Evolutionary conservation across 192 early-diverging fungal species (phyloP).

Genomic region (Geosiphon pyriformis): DNA sequence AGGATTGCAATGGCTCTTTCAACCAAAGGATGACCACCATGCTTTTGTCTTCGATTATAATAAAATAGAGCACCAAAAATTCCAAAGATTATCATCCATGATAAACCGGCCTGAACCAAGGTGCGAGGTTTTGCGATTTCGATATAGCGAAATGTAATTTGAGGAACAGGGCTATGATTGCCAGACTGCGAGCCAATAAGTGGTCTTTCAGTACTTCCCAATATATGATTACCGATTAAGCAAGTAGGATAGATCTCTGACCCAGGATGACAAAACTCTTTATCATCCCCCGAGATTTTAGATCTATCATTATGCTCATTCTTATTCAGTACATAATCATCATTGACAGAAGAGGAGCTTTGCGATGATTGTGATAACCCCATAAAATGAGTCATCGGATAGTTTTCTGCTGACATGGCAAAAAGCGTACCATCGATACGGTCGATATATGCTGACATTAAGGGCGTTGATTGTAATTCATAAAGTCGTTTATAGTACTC

Average conservation of each 20-base stretch:
- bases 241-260: slow-evolving; percentile 34
- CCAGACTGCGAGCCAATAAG: not conserved
- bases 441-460: slow-evolving; percentile 58
- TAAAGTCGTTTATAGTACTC: slow-evolving; percentile 38
- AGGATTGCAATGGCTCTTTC: not conserved
- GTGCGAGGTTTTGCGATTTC: not conserved
- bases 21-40: not conserved
- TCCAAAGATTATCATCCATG: not conserved
- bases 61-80: slow-evolving; percentile 1
- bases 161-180: not conserved
- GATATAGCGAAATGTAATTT: not conserved
- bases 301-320: too few relatives aligned
- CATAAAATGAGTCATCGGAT: slow-evolving; percentile 40
- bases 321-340: not conserved
- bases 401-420: slow-evolving; percentile 61
- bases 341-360: not conserved
- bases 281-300: not conserved
- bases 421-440: slow-evolving; percentile 59
- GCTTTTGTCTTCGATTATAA: slow-evolving; percentile 5
- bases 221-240: slow-evolving; percentile 41
- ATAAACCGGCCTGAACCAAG: slow-evolving; percentile 3
- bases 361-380: not conserved
- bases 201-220: slow-evolving; percentile 5
- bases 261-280: slow-evolving; percentile 20
- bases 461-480: slow-evolving; percentile 20